Evolutionary conservation across 2,329 filamentous ascomycete genomes (phyloP).

Genomic region (Neurospora sp.): DNA sequence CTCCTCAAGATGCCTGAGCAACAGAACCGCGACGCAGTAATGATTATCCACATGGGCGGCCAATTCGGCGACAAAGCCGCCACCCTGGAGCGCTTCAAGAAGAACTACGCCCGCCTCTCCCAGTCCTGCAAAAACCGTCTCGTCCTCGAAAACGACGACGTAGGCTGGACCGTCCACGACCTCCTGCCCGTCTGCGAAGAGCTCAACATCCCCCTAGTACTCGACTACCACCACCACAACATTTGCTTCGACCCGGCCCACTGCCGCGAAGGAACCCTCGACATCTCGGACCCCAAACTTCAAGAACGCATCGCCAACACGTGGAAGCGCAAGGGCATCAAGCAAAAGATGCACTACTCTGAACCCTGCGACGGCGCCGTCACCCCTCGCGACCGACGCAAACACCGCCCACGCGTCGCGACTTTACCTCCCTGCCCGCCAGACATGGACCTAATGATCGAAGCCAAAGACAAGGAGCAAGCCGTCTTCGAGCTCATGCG

Average conservation of each 20-base stretch:
- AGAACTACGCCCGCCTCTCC: constrained; percentile 62
- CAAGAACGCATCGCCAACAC: constrained; percentile 72
- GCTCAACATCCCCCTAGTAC: constrained; percentile 82
- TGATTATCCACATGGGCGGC: constrained; percentile 92
- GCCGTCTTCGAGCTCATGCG: constrained; percentile 92
- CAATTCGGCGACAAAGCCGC: constrained; percentile 78
- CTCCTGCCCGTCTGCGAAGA: constrained; percentile 84
- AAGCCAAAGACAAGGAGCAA: constrained; percentile 97
- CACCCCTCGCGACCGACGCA: constrained; percentile 68
- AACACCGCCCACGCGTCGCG: constrained; percentile 72
- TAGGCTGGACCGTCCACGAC: constrained; percentile 87
- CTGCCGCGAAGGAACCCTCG: constrained; percentile 73
- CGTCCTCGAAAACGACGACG: constrained; percentile 91
- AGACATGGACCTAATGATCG: constrained; percentile 96
- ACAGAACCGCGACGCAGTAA: constrained; percentile 74
- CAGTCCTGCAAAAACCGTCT: constrained; percentile 67
- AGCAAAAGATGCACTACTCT: constrained; percentile 94
- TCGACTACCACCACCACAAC: constrained; percentile 94
- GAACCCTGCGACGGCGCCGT: constrained; percentile 70
- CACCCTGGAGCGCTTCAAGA: constrained; percentile 66
- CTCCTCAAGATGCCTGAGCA: constrained; percentile 70
- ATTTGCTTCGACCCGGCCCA: constrained; percentile 70
- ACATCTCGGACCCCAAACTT: constrained; percentile 56
- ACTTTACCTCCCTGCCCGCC: constrained; percentile 72
- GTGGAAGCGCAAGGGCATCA: constrained; percentile 77